Base-by-base conservation (phyloP, 345 rosid genomes). In the Populus ilicifolia region DNA sequence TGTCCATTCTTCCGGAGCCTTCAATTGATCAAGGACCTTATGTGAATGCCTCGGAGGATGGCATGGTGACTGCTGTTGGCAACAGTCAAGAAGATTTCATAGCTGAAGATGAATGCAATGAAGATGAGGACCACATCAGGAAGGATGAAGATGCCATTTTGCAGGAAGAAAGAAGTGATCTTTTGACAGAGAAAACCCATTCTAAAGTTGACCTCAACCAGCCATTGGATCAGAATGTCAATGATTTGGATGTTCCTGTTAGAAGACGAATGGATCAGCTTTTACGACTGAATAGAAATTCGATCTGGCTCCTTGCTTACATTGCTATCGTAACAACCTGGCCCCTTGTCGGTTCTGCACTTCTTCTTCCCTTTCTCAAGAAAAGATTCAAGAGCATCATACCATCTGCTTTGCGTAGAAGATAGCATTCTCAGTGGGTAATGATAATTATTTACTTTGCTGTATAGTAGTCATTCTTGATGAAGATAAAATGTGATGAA, bases 271-370 rank as follows among this genome's bases (percentile, higher is more conserved):
- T 84, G 0, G 75, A 73, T 74, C 85, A 84, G 73, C 83, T 86
- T 21, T 67, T 80, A 1, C 71, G 84, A 27, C 75, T 65, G 20
- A 78, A 76, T 77, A 80, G 74, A 75, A 79, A 62, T 29, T 86
- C 88, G 2, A 56, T 86, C 61, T 86, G 91, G 85, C 78, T 88
- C 20, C 83, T 86, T 29, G 84, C 82, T 68, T 77, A 61, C 62
- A 46, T 77, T 70, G 85, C 89, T 70, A 36, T 86, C 20, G 44
- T 78, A 39, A 86, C 86, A 30, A 83, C 88, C 30, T 83, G 87
- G 91, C 89, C 89, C 1, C 76, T 84, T 43, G 70, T 83, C 21
- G 89, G 89, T n/a, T 77, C 86, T 33, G 79, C 83, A 50, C 75
- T 86, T 39, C 30, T 86, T 39, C 30, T 62, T 14, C 69, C 79